phyloP scores from a whole-genome alignment of 1,284 basidiomycete species.

The Moniliella sp. region DNA sequence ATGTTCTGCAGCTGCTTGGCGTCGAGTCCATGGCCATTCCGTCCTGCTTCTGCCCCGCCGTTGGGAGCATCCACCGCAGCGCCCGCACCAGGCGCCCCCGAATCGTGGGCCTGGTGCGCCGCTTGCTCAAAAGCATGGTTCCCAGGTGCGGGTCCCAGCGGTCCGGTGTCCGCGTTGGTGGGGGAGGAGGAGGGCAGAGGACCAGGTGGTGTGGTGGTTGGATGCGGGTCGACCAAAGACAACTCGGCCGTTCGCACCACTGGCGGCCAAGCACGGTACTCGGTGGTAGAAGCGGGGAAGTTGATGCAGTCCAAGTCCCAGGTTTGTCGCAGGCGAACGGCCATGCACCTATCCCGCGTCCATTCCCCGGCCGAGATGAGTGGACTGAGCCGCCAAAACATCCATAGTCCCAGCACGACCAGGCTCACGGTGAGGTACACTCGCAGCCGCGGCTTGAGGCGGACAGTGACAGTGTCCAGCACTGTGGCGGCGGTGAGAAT shows the following conservation, averaged over 20 bases:
- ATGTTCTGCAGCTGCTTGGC: slow-evolving; percentile 15
- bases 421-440: slow-evolving; percentile 56
- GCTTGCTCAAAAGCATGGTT: slow-evolving; percentile 6
- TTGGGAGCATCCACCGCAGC: background rate
- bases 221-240: background rate
- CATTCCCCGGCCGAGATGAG: slow-evolving; percentile 65
- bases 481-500: slow-evolving; percentile 55
- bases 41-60: slow-evolving; percentile 2
- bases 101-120: slow-evolving; percentile 2
- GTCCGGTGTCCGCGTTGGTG: background rate
- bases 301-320: slow-evolving; percentile 84
- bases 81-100: background rate
- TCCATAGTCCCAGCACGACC: slow-evolving; percentile 52
- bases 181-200: background rate
- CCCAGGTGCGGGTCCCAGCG: slow-evolving; percentile 2
- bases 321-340: slow-evolving; percentile 61
- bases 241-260: slow-evolving; percentile 6
- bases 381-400: slow-evolving; percentile 59
- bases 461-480: slow-evolving; percentile 66
- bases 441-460: slow-evolving; percentile 52
- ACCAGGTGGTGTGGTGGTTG: background rate
- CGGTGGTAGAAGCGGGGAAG: slow-evolving; percentile 10
- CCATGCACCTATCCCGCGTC: slow-evolving; percentile 58
- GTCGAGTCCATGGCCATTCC: slow-evolving; percentile 12
- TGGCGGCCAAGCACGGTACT: slow-evolving; percentile 13